phyloP scores from a whole-genome alignment of 495 filamentous ascomycete genomes.

The Rhypophila decipiens region DNA sequence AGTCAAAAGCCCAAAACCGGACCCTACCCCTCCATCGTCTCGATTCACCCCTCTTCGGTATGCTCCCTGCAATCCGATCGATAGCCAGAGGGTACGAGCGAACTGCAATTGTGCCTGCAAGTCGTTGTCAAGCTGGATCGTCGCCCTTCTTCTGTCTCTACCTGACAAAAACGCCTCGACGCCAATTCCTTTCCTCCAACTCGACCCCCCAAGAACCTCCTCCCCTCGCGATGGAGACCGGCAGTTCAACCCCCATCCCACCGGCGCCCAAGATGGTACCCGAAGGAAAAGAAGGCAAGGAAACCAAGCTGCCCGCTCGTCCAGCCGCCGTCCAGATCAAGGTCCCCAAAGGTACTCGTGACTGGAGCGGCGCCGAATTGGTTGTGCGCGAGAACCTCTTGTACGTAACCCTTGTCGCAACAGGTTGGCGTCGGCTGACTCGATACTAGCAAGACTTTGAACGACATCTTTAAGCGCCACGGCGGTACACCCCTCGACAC shows the following conservation, averaged over 20 bases:
- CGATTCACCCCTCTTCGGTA: background rate
- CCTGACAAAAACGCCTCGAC: background rate
- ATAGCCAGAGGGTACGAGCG: background rate
- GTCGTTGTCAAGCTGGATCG: background rate
- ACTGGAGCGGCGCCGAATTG: slow-evolving; percentile 18
- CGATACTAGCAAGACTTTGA: slow-evolving; percentile 18
- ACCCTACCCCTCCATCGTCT: background rate
- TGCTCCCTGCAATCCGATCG: background rate
- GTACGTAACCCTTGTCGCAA: slow-evolving; percentile 1
- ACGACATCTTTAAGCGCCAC: slow-evolving; percentile 32
- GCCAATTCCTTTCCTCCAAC: background rate
- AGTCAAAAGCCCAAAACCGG: background rate
- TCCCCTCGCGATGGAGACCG: background rate
- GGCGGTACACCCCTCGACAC: slow-evolving; percentile 37
- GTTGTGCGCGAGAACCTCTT: slow-evolving; percentile 18
- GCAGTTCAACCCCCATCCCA: background rate
- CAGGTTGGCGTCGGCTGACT: background rate
- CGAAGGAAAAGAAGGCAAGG: background rate
- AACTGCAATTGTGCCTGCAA: background rate
- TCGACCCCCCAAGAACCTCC: background rate
- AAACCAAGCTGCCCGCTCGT: background rate
- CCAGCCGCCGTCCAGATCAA: slow-evolving; percentile 13
- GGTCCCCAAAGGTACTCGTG: slow-evolving; percentile 26
- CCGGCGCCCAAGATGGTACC: background rate
- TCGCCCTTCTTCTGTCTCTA: background rate